Evolutionary conservation across 768 basidiomycete species (phyloP).

Genomic region (Boletus subcaerulescens): DNA sequence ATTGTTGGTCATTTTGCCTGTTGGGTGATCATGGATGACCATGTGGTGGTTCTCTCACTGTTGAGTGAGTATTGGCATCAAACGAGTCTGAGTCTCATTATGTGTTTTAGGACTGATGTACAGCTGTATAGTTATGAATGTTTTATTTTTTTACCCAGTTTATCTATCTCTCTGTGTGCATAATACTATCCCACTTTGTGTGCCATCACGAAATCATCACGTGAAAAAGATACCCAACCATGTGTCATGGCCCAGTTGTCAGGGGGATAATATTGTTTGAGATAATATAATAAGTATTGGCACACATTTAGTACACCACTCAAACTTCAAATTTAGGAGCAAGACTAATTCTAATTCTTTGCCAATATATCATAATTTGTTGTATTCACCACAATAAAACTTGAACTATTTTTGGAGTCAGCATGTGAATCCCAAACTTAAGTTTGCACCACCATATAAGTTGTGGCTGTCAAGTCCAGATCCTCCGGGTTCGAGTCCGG

Average conservation of each 20-base stretch:
- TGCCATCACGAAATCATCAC: neutral
- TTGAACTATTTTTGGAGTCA: neutral
- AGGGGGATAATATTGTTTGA: neutral
- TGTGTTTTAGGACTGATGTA: no score
- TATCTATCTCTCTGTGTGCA: no score
- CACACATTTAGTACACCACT: neutral
- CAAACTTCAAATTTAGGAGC: neutral
- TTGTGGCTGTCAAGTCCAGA: no score
- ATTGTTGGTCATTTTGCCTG: neutral
- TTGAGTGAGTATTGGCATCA: no score
- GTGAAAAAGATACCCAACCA: no score
- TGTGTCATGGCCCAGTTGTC: neutral
- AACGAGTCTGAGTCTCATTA: no score
- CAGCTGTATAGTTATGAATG: no score
- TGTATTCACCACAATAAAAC: neutral
- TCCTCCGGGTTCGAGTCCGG: no score
- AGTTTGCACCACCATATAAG: neutral
- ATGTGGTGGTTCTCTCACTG: neutral
- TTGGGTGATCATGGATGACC: neutral
- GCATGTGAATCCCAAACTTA: neutral
- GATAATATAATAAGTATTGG: neutral
- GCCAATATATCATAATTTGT: neutral
- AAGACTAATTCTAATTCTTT: neutral
- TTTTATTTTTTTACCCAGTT: no score
- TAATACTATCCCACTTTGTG: no score